Percentiles rank a stretch among this genome's conserved stretches.
Conservation (phyloP, 2,329 filamentous ascomycete genomes). For the Knufia fluminis region DNA sequence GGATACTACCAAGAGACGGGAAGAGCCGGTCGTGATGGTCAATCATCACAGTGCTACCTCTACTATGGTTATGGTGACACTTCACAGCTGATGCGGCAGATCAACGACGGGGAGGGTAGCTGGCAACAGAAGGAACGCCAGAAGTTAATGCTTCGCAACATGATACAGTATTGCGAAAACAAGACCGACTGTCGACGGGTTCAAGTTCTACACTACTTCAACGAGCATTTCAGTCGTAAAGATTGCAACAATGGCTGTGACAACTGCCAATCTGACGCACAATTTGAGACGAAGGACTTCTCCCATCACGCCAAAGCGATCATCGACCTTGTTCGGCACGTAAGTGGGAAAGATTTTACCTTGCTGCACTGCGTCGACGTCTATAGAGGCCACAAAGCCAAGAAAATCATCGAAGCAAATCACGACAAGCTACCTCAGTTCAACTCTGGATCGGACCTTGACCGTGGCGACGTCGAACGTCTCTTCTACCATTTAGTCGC, state of each 20-base stretch:
- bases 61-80: slow-evolving; percentile 79
- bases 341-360: slow-evolving; percentile 55
- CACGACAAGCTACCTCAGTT: slow-evolving; percentile 50
- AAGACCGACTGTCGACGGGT: slow-evolving; percentile 75
- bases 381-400: slow-evolving; percentile 60
- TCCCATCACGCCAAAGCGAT: slow-evolving; percentile 64
- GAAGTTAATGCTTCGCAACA: slow-evolving; percentile 71
- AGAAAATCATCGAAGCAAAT: slow-evolving; percentile 45
- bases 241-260: slow-evolving; percentile 73
- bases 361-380: slow-evolving; percentile 76
- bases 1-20: slow-evolving; percentile 98
- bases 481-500: slow-evolving; percentile 69
- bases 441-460: slow-evolving; percentile 60
- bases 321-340: slow-evolving; percentile 55
- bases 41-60: slow-evolving; percentile 77
- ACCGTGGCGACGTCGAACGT: slow-evolving; percentile 68
- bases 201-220: slow-evolving; percentile 89
- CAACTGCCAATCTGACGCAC: slow-evolving; percentile 68
- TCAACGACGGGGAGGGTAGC: slow-evolving; percentile 68
- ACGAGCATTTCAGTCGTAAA: slow-evolving; percentile 64
- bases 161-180: slow-evolving; percentile 85
- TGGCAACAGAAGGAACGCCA: slow-evolving; percentile 75
- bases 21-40: slow-evolving; percentile 83
- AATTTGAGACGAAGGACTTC: slow-evolving; percentile 67
- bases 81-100: slow-evolving; percentile 65